Evolutionary conservation across 2,329 filamentous ascomycete species (phyloP), one percentile per base, ranked within the genome.

Genomic region (Sarocladium strictum): DNA sequence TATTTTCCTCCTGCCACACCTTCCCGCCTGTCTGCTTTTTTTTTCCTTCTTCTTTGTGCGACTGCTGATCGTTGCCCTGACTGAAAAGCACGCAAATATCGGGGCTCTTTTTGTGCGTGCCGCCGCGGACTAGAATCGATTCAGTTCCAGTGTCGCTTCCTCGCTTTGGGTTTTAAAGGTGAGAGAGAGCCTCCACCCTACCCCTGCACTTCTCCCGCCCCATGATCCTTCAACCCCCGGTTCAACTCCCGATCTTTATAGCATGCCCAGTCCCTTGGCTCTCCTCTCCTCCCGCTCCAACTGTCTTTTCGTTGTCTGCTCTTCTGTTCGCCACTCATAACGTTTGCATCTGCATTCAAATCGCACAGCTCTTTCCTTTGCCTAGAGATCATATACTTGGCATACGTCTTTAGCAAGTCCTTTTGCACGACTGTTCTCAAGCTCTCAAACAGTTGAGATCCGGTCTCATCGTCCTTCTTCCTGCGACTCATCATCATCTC

Each of bases 211-310:
- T 29, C 23, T 15, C 26, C 43, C 23, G 11, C 11, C 43, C 26
- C 26, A n/a, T 29, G 43, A 32, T 32, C 43, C 43, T n/a, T 49
- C 40, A 23, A 12, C 4, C 26, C 43, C 43, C 43, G 43, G 43
- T 32, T 24, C 43, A 32, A 7, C 49, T 52, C 29, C 32, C 49
- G 49, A 52, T 37, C 49, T 52, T 52, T 15, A 35, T 38, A 35
- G 19, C 6, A 23, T 37, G 49, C 49, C 49, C 27, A 38, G 49
- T 24, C 43, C 43, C 43, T 49, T 49, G 43, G 43, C 26, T 49
- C 43, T 49, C 43, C 43, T 49, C 43, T 24, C 43, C 32, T 49
- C 26, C 26, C 43, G 43, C 17, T 17, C 43, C 43, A 47, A 3
- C 43, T 11, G 7, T 47, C 27, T 23, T 35, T 23, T 23, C 11